These are phyloP conservation scores for Fagopyrum homotropicum DNA, from an alignment of 148 eudicot species.

Conservation along the genomic window DNA sequence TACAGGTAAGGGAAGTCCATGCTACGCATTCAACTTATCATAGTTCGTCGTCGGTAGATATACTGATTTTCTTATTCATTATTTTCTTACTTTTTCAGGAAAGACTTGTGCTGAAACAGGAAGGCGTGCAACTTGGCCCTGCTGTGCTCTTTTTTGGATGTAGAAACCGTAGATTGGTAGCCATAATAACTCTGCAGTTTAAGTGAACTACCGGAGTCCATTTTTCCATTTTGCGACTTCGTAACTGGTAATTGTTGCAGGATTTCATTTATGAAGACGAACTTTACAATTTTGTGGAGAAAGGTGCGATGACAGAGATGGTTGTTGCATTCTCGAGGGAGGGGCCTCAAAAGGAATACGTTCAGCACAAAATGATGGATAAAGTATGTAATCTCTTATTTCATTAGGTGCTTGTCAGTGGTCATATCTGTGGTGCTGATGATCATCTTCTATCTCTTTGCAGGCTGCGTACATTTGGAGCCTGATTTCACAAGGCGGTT, in stretches of 20 bases:
- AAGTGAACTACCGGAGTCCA: not conserved
- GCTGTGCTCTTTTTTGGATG: slow-evolving; percentile 82
- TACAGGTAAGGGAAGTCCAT: slow-evolving; percentile 40
- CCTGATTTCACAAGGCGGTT: slow-evolving; percentile 57
- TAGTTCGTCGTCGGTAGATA: too few species aligned
- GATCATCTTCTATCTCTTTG: not conserved
- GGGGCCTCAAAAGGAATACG: slow-evolving; percentile 74
- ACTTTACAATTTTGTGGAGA: slow-evolving; percentile 52
- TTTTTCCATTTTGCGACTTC: not conserved
- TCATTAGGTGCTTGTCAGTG: not conserved
- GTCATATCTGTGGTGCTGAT: not conserved
- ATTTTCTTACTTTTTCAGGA: slow-evolving; percentile 42
- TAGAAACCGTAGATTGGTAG: slow-evolving; percentile 77
- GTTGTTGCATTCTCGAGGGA: slow-evolving; percentile 81
- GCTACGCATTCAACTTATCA: not conserved
- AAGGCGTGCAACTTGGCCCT: slow-evolving; percentile 66
- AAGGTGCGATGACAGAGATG: slow-evolving; percentile 71
- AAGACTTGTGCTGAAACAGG: slow-evolving; percentile 64
- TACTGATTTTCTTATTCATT: not conserved
- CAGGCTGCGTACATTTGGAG: slow-evolving; percentile 70
- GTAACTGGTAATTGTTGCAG: slow-evolving; percentile 21
- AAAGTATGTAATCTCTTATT: slow-evolving; percentile 33
- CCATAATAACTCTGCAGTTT: slow-evolving; percentile 10
- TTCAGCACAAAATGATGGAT: slow-evolving; percentile 80
- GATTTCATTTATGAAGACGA: slow-evolving; percentile 87